Evolutionary conservation across 2,329 filamentous ascomycete species (phyloP), one percentile per base, ranked within the genome.

Genomic region (Blastomyces silverae): DNA sequence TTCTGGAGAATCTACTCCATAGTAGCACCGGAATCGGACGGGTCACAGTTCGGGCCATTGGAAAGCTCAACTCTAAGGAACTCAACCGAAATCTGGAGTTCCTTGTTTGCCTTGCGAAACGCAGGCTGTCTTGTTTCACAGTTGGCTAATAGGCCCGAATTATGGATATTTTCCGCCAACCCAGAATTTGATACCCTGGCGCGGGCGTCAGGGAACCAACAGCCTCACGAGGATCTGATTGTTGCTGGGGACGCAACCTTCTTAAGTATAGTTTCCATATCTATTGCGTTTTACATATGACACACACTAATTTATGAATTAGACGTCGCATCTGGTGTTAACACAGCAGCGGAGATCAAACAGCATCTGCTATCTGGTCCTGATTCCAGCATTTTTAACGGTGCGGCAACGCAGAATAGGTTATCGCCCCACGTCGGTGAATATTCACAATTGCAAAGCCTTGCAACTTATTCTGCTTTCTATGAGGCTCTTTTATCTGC

Each of bases 151-250:
- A 74, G 74, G 6, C 70, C 76, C 28, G 76, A 76, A 25, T 66
- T 79, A 42, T 78, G 76, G 74, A 70, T 78, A 2, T 79, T 79
- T 64, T 79, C 77, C 28, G 66, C 74, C 11, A 75, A 74, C 50
- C 73, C 73, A 20, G 70, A 73, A 37, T 79, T 79, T 65, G 73
- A 77, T 64, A 72, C 71, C 28, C 67, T 79, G 53, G 64, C 63
- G 31, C 66, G 73, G 48, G 66, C 76, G 46, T 72, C 71, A 61
- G 65, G 69, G 48, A 72, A 69, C 46, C 69, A 70, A 46, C 67
- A 65, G 34, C 65, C 69, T 42, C 70, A n/a, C 34, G 55, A 73
- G 1, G 53, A 58, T 11, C 20, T 48, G 11, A 56, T 63, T 46
- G 42, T 60, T 50, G 31, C 62, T 25, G 61, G 64, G 52, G 64